Evolutionary conservation across 2,329 filamentous ascomycete species (phyloP).

Genomic region (Apiospora arundinis): DNA sequence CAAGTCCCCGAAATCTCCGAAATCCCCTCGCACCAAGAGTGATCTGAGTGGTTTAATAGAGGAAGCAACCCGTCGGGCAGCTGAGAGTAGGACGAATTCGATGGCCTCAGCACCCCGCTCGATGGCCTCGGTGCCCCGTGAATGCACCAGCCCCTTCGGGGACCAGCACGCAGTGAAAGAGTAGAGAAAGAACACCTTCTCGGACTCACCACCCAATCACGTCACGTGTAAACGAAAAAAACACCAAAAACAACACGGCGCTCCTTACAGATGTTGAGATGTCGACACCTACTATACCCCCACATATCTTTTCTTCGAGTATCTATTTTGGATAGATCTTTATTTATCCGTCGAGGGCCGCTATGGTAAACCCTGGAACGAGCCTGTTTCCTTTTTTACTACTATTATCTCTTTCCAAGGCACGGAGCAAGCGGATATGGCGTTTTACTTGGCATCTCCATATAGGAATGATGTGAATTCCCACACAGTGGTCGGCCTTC

Average conservation of each 20-base stretch:
- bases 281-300: conserved; percentile 23
- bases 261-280: conserved; percentile 32
- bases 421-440: conserved; percentile 23
- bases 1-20: conserved; percentile 22
- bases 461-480: conserved; percentile 2
- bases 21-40: conserved; percentile 36
- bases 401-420: conserved; percentile 9
- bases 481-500: background rate
- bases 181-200: conserved; percentile 28
- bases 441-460: conserved; percentile 20
- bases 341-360: conserved; percentile 5
- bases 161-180: conserved; percentile 42
- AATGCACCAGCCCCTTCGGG: conserved; percentile 39
- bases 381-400: conserved; percentile 28
- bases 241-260: conserved; percentile 20
- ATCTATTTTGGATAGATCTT: conserved; percentile 29
- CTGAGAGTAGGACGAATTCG: conserved; percentile 41
- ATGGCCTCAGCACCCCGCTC: conserved; percentile 27
- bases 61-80: conserved; percentile 53
- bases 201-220: background rate
- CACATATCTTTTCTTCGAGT: conserved; percentile 29
- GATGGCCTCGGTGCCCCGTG: conserved; percentile 24
- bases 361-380: conserved; percentile 25
- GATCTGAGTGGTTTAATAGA: conserved; percentile 63
- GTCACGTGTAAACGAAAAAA: background rate